Conservation (phyloP, 2,329 filamentous ascomycete species). For the Cercospora canescens region DNA sequence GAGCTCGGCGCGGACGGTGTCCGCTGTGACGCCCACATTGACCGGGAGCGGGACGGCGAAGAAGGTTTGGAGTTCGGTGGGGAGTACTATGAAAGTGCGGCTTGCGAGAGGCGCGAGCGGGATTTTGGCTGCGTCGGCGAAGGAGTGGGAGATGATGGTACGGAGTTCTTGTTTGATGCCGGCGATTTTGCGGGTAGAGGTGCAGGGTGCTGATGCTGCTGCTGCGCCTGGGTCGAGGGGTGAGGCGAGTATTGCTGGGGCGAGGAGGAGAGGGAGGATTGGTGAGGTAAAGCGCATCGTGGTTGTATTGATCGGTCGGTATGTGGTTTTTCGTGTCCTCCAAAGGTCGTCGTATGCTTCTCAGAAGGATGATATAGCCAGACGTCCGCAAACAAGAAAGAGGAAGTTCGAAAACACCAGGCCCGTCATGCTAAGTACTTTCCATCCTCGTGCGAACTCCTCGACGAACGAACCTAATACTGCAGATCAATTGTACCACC, state of each 20-base stretch:
- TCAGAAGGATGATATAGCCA: no score
- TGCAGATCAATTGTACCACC: neutral
- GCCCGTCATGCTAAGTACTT: no score
- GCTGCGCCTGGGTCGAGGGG: neutral
- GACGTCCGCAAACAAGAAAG: no score
- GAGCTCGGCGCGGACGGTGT: slow-evolving; percentile 14
- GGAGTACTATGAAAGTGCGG: slow-evolving; percentile 11
- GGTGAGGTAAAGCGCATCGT: no score
- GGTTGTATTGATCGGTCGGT: no score
- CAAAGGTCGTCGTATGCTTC: no score
- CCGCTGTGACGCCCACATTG: slow-evolving; percentile 16
- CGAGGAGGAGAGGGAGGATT: neutral
- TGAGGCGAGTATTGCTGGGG: neutral
- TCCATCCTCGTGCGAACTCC: no score
- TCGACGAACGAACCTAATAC: no score
- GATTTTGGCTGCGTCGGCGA: slow-evolving; percentile 10
- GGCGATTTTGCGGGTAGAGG: slow-evolving; percentile 1
- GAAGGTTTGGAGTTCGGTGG: neutral
- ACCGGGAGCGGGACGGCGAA: slow-evolving; percentile 1
- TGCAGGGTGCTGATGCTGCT: neutral
- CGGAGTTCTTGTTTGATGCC: slow-evolving; percentile 18
- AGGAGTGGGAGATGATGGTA: slow-evolving; percentile 15
- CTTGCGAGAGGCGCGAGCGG: slow-evolving; percentile 12
- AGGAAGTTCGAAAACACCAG: no score
- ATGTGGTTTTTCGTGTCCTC: no score